Percentiles rank a stretch among this genome's conserved stretches.
phyloP scores from a whole-genome alignment of 2,329 filamentous ascomycete genomes.

The Zasmidium cellare region DNA sequence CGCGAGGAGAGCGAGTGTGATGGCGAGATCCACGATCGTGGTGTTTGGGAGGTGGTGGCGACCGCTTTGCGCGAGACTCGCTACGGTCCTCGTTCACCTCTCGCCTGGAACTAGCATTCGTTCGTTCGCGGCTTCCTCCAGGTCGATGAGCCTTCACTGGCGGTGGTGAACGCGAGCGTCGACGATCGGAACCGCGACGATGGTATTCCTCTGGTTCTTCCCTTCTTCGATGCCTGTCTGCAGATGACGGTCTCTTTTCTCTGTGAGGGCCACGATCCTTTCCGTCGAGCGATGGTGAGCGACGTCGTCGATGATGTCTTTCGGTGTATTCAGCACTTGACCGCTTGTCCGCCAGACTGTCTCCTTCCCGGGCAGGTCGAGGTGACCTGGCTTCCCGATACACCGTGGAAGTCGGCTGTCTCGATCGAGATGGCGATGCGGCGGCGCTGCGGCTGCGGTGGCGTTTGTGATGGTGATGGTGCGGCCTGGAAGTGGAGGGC shows the following conservation, averaged over 20 bases:
- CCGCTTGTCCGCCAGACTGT: conserved; percentile 23
- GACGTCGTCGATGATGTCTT: conserved; percentile 38
- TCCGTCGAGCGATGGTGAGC: conserved; percentile 41
- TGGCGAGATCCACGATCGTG: conserved; percentile 14
- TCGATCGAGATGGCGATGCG: conserved; percentile 33
- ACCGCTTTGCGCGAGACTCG: conserved; percentile 2
- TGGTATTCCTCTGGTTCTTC: conserved; percentile 12
- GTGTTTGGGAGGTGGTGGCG: conserved; percentile 5
- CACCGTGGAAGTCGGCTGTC: conserved; percentile 11
- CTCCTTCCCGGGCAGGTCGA: conserved; percentile 21
- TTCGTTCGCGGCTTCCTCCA: conserved; percentile 5
- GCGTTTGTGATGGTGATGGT: conserved; percentile 14
- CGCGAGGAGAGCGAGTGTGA: conserved; percentile 22
- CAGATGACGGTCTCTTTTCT: conserved; percentile 34
- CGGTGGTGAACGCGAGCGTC: conserved; percentile 24
- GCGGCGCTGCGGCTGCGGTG: conserved; percentile 23
- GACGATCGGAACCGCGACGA: conserved; percentile 10
- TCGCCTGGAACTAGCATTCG: neutral
- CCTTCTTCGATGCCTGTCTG: conserved; percentile 28
- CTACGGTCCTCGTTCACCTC: conserved; percentile 9
- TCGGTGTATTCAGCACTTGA: conserved; percentile 33
- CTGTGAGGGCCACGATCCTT: conserved; percentile 35
- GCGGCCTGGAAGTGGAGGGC: conserved; percentile 15
- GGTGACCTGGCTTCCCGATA: conserved; percentile 38
- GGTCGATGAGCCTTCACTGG: neutral